Base-by-base conservation (phyloP, 169 alveolate species). In the Cryptosporidium meleagridis region DNA sequence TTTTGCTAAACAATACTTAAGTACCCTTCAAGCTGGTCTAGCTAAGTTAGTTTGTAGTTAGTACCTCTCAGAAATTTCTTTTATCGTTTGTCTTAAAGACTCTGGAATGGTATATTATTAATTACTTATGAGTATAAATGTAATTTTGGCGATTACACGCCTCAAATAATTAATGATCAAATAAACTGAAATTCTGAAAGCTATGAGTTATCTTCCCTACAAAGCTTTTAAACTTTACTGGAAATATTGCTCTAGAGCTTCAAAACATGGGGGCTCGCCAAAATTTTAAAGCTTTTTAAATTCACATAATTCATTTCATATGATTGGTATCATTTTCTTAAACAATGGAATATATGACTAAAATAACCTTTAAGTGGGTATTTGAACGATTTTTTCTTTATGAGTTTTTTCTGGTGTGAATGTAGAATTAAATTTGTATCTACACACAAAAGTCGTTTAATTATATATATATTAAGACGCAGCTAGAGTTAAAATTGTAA, bases 331-430 rank as follows among this genome's bases (percentile, higher is more conserved):
- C 21, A 3, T 0, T 12, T 48, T 16, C 6, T 14, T 16, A 3
- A 48, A 48, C 18, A 1, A 5, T 48, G 55, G 55, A 48, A 14
- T 48, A 9, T 8, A 48, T 48, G 14, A 16, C 55, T 16, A 48
- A 48, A 48, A 48, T 48, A 1, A 1, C n/a, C 55, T 48, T 1
- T 16, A 48, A 12, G 4, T 16, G 6, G 0, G 21, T 48, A 14
- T 2, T 6, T 5, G 23, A 55, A 8, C 16, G 10, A 23, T 55
- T 55, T 55, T 55, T 55, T n/a, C 67, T 55, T n/a, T 3, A 55
- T 21, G 37, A 16, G 18, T 37, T 65, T 65, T 65, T 65, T 41
- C 48, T 65, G 72, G 72, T 65, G 72, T 65, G 72, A 65, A 65
- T 65, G 48, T 65, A 65, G 10, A 10, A 55, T 26, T 21, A n/a